Evolutionary conservation across 805 yeast species (phyloP).

Genomic region (Saccharomycopsis sp.): DNA sequence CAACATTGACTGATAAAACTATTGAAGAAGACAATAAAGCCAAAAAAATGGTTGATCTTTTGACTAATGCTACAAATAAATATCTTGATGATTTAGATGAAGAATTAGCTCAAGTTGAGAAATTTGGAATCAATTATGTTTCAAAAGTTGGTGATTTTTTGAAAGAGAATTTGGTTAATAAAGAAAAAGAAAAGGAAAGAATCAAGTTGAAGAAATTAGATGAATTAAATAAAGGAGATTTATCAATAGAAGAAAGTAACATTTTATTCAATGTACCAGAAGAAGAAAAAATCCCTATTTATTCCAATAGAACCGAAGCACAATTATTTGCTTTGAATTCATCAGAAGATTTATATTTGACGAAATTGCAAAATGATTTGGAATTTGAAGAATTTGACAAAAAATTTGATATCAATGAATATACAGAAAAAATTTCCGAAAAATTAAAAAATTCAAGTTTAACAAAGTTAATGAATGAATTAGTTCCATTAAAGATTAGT

Average conservation of each 20-base stretch:
- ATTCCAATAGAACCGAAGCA: slow-evolving; percentile 50
- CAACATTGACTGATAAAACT: slow-evolving; percentile 5
- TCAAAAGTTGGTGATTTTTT: slow-evolving; percentile 49
- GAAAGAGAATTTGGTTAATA: slow-evolving; percentile 27
- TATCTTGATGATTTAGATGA: slow-evolving; percentile 64
- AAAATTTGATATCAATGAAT: slow-evolving; percentile 33
- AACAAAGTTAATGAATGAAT: slow-evolving; percentile 39
- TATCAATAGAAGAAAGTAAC: slow-evolving; percentile 29
- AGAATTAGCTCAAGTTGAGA: slow-evolving; percentile 65
- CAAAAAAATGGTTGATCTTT: slow-evolving; percentile 24
- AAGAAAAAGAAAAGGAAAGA: slow-evolving; percentile 18
- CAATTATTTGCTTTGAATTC: slow-evolving; percentile 47
- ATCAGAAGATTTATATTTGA: slow-evolving; percentile 35
- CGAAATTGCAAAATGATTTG: slow-evolving; percentile 23
- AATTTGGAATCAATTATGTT: slow-evolving; percentile 51
- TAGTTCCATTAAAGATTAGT: slow-evolving; percentile 56
- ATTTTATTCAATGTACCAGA: slow-evolving; percentile 36
- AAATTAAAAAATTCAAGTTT: slow-evolving; percentile 44
- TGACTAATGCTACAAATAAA: slow-evolving; percentile 39
- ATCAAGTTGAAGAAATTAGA: slow-evolving; percentile 19
- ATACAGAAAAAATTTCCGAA: slow-evolving; percentile 40
- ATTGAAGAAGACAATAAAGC: not conserved
- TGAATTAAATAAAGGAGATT: slow-evolving; percentile 20
- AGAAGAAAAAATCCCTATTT: slow-evolving; percentile 27
- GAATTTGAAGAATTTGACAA: slow-evolving; percentile 27